Evolutionary conservation across 805 yeast species (phyloP).

Genomic region (Myxozyma kluyveri): DNA sequence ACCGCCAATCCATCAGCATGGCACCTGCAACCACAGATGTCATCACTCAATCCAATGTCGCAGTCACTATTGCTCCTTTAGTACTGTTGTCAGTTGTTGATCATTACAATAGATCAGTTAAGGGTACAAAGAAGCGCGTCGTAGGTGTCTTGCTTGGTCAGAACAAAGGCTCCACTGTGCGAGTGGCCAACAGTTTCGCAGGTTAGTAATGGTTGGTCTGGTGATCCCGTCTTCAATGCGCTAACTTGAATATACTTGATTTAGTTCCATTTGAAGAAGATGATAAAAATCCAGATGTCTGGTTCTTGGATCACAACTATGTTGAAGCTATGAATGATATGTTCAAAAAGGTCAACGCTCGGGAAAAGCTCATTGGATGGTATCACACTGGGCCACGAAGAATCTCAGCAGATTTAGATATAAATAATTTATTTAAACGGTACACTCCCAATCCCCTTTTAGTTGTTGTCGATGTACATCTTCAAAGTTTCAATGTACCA

Average conservation of each 20-base stretch:
- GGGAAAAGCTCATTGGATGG: constrained; percentile 97
- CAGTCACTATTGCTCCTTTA: constrained; percentile 91
- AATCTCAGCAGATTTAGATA: constrained; percentile 80
- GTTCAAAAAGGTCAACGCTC: constrained; percentile 97
- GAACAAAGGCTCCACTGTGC: constrained; percentile 51
- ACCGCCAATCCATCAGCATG: too few species aligned
- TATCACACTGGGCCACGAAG: constrained; percentile 97
- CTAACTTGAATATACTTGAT: neutral
- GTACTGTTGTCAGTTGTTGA: constrained; percentile 92
- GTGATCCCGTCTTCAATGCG: neutral
- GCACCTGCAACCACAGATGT: constrained; percentile 29
- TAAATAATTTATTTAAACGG: constrained; percentile 83
- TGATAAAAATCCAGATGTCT: constrained; percentile 81
- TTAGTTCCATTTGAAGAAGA: constrained; percentile 92
- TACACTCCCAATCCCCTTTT: constrained; percentile 79
- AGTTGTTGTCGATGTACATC: constrained; percentile 87
- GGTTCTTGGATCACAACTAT: constrained; percentile 96
- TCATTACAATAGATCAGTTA: constrained; percentile 85
- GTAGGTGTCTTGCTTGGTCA: constrained; percentile 95
- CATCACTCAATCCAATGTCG: constrained; percentile 19
- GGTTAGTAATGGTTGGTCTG: constrained; percentile 33
- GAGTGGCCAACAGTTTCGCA: constrained; percentile 90
- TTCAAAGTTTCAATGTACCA: constrained; percentile 82
- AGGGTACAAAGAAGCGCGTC: constrained; percentile 72
- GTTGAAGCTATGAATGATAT: constrained; percentile 95